A percentile compares a stretch with the other conserved stretches of the same genome.
Conservation (phyloP, 371 early-diverging fungal genomes). For the Thermomucor indicae-seudaticae region DNA sequence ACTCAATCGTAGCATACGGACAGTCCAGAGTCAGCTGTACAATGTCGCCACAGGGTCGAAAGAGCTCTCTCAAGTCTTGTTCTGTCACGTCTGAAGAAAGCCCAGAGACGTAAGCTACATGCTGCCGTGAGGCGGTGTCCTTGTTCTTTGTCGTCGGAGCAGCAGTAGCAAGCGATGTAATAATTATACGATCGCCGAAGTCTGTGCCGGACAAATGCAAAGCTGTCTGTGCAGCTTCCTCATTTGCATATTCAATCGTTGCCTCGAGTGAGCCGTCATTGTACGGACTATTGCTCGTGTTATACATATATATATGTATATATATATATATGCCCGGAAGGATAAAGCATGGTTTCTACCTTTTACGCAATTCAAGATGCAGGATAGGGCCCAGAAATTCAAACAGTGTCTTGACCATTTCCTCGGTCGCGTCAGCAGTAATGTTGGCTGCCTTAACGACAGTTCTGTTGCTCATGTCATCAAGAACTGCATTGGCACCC, state of each 20-base stretch:
- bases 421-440: constrained; percentile 46
- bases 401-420: constrained; percentile 45
- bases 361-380: constrained; percentile 37
- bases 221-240: constrained; percentile 44
- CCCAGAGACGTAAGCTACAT: constrained; percentile 69
- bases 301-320: too few relatives aligned
- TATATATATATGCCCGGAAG: constrained; percentile 3
- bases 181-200: constrained; percentile 58
- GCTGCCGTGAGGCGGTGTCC: too few relatives aligned
- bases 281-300: too few relatives aligned
- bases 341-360: constrained; percentile 16
- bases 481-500: too few relatives aligned
- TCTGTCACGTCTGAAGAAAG: constrained; percentile 40
- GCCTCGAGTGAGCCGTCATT: constrained; percentile 53
- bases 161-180: constrained; percentile 30
- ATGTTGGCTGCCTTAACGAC: constrained; percentile 51
- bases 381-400: constrained; percentile 45
- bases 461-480: too few relatives aligned
- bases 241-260: constrained; percentile 49
- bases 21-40: constrained; percentile 54
- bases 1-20: constrained; percentile 75
- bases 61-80: constrained; percentile 49
- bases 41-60: constrained; percentile 54
- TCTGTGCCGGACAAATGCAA: constrained; percentile 62
- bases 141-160: constrained; percentile 59